Conservation (phyloP, 2,329 filamentous ascomycete genomes). For the Aspergillus clavatus region DNA sequence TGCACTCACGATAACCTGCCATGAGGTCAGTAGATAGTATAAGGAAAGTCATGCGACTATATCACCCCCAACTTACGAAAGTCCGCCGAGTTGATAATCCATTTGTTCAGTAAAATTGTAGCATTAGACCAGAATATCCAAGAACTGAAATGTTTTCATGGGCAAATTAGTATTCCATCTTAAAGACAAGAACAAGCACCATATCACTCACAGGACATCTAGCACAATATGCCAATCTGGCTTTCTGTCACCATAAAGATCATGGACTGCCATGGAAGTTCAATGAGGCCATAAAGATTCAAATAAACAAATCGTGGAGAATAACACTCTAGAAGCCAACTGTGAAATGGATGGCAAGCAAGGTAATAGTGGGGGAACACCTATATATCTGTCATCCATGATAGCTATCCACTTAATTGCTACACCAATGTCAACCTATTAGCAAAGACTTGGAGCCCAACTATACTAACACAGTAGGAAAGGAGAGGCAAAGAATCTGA, state of each 20-base stretch:
- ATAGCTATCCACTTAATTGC: neutral
- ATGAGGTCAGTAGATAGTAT: conserved; percentile 1
- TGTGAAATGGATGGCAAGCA: no score
- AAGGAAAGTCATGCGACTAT: neutral
- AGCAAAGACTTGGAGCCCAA: neutral
- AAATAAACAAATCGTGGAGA: neutral
- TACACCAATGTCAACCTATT: neutral
- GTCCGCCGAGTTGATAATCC: conserved; percentile 75
- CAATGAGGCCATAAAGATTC: neutral
- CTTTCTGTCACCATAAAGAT: neutral
- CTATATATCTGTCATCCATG: neutral
- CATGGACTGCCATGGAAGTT: neutral
- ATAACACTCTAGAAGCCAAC: no score
- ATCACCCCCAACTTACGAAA: conserved; percentile 62
- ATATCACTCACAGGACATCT: neutral
- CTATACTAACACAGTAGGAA: no score
- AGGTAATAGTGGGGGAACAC: no score
- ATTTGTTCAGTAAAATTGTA: conserved; percentile 93
- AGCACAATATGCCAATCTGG: neutral
- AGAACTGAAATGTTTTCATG: conserved; percentile 4
- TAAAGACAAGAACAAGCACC: no score
- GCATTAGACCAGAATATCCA: conserved; percentile 20
- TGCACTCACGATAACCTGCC: conserved; percentile 14
- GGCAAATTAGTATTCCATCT: neutral
- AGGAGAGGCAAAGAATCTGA: no score